A percentile compares a stretch with the other conserved stretches of the same genome.
Evolutionary conservation across 768 basidiomycete species (phyloP).

Genomic region (Lactarius indigo): DNA sequence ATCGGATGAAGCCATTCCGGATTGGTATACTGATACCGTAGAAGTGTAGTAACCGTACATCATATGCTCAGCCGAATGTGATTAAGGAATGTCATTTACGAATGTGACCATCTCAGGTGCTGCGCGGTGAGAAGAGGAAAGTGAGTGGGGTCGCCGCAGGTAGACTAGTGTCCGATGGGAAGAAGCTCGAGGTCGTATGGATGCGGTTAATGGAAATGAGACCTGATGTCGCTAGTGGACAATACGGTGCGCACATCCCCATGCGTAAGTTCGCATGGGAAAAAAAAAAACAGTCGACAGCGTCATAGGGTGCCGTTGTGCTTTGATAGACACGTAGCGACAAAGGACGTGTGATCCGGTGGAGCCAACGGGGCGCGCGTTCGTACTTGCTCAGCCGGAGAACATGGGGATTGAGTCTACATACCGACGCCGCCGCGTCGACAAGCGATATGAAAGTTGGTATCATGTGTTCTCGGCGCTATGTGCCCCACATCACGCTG

Average conservation of each 20-base stretch:
- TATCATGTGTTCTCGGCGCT: not conserved
- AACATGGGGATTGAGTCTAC: not conserved
- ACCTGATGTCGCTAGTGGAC: not conserved
- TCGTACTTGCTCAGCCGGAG: not conserved
- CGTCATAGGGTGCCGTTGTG: conserved; percentile 2
- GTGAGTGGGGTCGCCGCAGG: not conserved
- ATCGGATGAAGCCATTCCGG: not conserved
- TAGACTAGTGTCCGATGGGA: not conserved
- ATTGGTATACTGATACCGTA: not conserved
- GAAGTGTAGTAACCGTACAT: not conserved
- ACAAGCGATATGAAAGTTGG: conserved; percentile 2
- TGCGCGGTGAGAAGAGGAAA: not conserved
- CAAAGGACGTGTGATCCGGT: conserved; percentile 4
- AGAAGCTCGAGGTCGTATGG: not conserved
- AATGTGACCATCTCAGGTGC: not conserved
- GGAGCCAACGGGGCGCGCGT: conserved; percentile 3
- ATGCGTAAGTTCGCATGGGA: not conserved
- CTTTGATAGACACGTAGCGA: not conserved
- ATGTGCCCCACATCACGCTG: not conserved
- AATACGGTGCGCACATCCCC: not conserved
- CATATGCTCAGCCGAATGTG: not conserved
- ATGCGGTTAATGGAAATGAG: not conserved
- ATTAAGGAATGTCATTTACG: not conserved
- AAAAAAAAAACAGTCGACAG: not conserved
- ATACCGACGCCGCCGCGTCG: not conserved